Percentiles rank a stretch among this genome's conserved stretches.
These are phyloP conservation scores for Cercophora sp. DNA, from an alignment of 495 filamentous ascomycete species.

Conservation along the genomic window DNA sequence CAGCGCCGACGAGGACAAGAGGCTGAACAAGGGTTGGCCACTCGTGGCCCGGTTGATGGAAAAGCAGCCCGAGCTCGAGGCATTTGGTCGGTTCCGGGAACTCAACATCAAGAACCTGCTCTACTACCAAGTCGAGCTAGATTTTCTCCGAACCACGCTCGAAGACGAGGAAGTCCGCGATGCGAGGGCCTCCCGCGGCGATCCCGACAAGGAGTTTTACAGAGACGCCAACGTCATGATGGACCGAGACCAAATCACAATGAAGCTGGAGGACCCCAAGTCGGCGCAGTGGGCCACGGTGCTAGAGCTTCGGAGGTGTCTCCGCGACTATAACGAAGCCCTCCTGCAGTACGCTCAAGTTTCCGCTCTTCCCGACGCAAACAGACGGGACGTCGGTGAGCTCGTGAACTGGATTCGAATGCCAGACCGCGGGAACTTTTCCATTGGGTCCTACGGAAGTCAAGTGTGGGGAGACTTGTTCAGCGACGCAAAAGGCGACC, in stretches of 20 bases:
- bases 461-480: conserved; percentile 13
- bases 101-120: conserved; percentile 30
- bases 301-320: neutral
- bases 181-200: no score
- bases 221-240: no score
- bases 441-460: no score
- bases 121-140: conserved; percentile 27
- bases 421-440: no score
- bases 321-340: conserved; percentile 3
- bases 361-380: neutral
- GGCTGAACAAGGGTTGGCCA: conserved; percentile 26
- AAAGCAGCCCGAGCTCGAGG: conserved; percentile 18
- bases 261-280: neutral
- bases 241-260: no score
- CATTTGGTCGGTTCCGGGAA: conserved; percentile 26
- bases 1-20: no score
- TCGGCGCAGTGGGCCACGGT: neutral
- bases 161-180: conserved; percentile 3
- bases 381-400: conserved; percentile 3
- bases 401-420: conserved; percentile 17
- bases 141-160: neutral
- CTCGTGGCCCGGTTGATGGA: conserved; percentile 21
- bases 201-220: no score
- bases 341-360: conserved; percentile 1
- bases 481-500: no score